Percentiles rank a stretch among this genome's conserved stretches.
These are phyloP conservation scores for Apiospora sp. DNA, from an alignment of 2,329 filamentous ascomycete genomes.

Conservation along the genomic window DNA sequence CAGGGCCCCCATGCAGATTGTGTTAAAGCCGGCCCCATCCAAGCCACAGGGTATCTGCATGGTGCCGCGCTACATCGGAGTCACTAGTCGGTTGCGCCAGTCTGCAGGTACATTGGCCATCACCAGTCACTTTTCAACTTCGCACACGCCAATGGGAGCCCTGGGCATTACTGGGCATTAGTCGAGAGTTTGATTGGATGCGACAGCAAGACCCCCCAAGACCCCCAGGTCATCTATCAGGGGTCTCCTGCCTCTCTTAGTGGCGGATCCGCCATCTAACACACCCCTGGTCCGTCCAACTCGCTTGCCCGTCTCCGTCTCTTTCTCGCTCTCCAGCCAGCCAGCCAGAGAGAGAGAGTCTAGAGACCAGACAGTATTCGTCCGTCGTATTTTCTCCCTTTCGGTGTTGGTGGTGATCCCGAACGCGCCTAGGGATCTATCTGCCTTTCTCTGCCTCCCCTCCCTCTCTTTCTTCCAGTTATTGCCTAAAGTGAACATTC, in stretches of 20 bases:
- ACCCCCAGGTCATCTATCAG: background rate
- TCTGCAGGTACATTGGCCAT: conserved; percentile 16
- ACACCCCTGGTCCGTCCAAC: background rate
- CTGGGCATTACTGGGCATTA: conserved; percentile 6
- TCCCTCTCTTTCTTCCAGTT: conserved; percentile 22
- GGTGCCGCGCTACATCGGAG: conserved; percentile 10
- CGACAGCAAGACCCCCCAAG: background rate
- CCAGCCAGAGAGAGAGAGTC: background rate
- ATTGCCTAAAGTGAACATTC: conserved; percentile 6
- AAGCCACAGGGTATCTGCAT: conserved; percentile 5
- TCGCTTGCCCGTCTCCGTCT: background rate
- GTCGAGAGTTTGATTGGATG: background rate
- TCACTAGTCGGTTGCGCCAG: conserved; percentile 8
- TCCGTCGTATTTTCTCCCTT: conserved; percentile 3
- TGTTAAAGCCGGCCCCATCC: conserved; percentile 10
- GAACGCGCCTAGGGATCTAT: background rate
- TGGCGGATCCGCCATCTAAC: background rate
- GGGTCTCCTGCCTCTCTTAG: conserved; percentile 5
- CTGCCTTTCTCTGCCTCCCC: background rate
- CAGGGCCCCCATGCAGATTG: conserved; percentile 1
- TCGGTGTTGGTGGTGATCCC: background rate
- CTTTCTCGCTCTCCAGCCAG: background rate
- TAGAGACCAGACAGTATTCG: background rate
- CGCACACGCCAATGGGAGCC: conserved; percentile 5
- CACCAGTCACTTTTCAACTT: background rate